These are phyloP conservation scores for Parastagonospora avenae DNA, from an alignment of 2,329 filamentous ascomycete genomes.

Conservation along the genomic window DNA sequence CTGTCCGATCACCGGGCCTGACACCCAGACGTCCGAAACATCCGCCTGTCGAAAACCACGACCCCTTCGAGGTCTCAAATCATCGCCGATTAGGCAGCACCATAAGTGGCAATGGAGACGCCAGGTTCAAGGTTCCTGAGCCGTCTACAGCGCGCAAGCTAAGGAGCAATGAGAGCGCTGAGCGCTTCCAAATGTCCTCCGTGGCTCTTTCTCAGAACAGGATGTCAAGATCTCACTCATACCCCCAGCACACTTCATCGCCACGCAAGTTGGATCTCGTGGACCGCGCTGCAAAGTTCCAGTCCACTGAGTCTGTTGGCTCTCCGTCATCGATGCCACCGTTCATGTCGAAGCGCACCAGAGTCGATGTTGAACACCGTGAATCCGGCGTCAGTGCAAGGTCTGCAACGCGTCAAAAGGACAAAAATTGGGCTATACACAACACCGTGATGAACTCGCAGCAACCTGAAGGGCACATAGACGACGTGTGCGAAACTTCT, in stretches of 20 bases:
- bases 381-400: neutral
- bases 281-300: slow-evolving; percentile 12
- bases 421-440: too few species aligned
- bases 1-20: slow-evolving; percentile 29
- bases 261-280: slow-evolving; percentile 19
- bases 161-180: slow-evolving; percentile 8
- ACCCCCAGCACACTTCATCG: slow-evolving; percentile 26
- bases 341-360: neutral
- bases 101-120: slow-evolving; percentile 5
- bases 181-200: slow-evolving; percentile 25
- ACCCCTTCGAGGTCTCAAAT: neutral
- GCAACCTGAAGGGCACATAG: too few species aligned
- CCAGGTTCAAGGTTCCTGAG: slow-evolving; percentile 9
- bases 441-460: too few species aligned
- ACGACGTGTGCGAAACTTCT: neutral
- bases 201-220: slow-evolving; percentile 17
- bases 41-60: slow-evolving; percentile 7
- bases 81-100: neutral
- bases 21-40: slow-evolving; percentile 11
- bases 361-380: neutral
- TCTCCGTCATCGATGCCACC: slow-evolving; percentile 28
- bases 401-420: neutral
- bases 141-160: slow-evolving; percentile 10
- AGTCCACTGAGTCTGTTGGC: slow-evolving; percentile 4
- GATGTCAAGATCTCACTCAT: slow-evolving; percentile 28